A percentile compares a stretch with the other conserved stretches of the same genome.
Evolutionary conservation across 768 basidiomycete species (phyloP).

Genomic region (Mrakia blollopis): DNA sequence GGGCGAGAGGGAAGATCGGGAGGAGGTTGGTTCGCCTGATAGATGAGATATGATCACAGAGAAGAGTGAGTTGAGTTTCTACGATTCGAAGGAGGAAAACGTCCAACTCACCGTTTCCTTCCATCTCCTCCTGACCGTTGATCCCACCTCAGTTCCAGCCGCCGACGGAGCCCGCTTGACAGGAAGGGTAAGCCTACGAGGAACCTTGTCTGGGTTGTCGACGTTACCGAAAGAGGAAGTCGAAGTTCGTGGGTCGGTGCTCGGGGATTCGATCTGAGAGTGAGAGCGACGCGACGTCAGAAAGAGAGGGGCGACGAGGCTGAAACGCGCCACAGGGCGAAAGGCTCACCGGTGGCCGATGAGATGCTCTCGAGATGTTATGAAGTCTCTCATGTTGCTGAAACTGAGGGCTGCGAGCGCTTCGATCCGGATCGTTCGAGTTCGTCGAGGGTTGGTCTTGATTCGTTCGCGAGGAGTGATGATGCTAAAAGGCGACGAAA

Average conservation of each 20-base stretch:
- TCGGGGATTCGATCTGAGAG: background rate
- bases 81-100: background rate
- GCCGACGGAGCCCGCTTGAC: background rate
- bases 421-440: background rate
- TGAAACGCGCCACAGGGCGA: too few relatives aligned
- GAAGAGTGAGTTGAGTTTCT: background rate
- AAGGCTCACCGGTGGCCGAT: background rate
- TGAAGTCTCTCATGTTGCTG: background rate
- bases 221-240: slow-evolving; percentile 7
- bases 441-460: background rate
- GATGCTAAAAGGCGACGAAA: background rate
- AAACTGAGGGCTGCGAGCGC: background rate
- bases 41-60: background rate
- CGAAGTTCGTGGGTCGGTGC: background rate
- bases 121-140: background rate
- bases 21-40: background rate
- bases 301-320: background rate
- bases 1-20: too few relatives aligned
- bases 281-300: background rate
- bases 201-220: background rate
- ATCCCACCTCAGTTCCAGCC: background rate
- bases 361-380: background rate
- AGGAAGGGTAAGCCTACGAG: background rate
- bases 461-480: background rate
- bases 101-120: background rate